Evolutionary conservation across 176 grass and related monocot species (phyloP).

Genomic region (Poa annua): DNA sequence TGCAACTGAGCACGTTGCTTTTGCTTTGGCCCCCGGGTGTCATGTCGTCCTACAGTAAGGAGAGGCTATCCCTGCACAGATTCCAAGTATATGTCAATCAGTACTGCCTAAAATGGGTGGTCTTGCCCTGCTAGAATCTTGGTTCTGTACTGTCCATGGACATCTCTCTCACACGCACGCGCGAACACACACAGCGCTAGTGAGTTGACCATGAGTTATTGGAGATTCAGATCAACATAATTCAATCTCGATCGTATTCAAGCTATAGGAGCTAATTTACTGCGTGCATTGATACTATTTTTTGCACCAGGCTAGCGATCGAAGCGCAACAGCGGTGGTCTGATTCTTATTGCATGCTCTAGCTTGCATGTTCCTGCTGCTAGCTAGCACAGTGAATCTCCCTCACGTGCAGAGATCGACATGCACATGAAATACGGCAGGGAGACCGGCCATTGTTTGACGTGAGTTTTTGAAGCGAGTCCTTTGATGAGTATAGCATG

Average conservation of each 20-base stretch:
- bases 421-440: background rate
- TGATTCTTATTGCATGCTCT: background rate
- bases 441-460: conserved; percentile 7
- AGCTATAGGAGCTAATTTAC: background rate
- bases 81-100: conserved; percentile 16
- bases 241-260: background rate
- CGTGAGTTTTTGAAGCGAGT: background rate
- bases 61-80: background rate
- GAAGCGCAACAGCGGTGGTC: background rate
- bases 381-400: conserved; percentile 9
- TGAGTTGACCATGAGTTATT: background rate
- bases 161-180: background rate
- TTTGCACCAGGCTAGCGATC: background rate
- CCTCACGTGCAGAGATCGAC: conserved; percentile 1
- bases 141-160: background rate
- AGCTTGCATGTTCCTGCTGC: background rate
- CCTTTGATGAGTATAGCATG: background rate
- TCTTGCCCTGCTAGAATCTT: conserved; percentile 21
- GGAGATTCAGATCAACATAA: background rate
- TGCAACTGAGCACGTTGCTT: background rate
- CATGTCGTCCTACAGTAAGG: conserved; percentile 25
- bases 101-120: conserved; percentile 19
- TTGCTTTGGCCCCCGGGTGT: conserved; percentile 17
- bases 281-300: background rate
- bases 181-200: background rate